These are phyloP conservation scores for Proliferodiscus dingleyae DNA, from an alignment of 2,329 filamentous ascomycete genomes.

Conservation along the genomic window DNA sequence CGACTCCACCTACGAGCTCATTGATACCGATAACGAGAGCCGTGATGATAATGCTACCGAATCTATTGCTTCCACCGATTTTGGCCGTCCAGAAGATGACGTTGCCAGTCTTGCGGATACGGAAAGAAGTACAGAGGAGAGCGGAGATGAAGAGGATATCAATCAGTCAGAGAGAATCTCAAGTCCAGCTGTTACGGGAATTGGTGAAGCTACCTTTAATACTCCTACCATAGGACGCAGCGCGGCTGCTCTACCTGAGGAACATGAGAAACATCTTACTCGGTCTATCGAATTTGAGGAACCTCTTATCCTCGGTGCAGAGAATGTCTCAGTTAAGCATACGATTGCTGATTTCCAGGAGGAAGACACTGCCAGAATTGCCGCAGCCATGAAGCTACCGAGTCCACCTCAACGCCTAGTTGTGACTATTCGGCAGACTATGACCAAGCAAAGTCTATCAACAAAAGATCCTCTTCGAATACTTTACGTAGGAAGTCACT, in stretches of 20 bases:
- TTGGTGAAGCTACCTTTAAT: constrained; percentile 26
- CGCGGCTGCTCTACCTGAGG: constrained; percentile 25
- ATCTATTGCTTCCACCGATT: constrained; percentile 32
- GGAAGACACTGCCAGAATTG: constrained; percentile 35
- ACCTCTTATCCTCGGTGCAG: constrained; percentile 32
- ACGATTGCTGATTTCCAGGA: constrained; percentile 41
- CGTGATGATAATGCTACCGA: constrained; percentile 32
- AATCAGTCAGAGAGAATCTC: constrained; percentile 13
- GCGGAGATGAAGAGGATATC: constrained; percentile 29
- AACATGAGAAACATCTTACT: constrained; percentile 25
- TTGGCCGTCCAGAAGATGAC: constrained; percentile 32
- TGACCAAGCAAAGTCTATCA: constrained; percentile 42
- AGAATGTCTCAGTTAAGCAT: constrained; percentile 43
- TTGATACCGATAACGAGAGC: constrained; percentile 32
- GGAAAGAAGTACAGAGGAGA: constrained; percentile 31
- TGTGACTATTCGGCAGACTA: constrained; percentile 44
- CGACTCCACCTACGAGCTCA: constrained; percentile 32
- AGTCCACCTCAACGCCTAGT: constrained; percentile 35
- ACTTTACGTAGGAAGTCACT: constrained; percentile 44
- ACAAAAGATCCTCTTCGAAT: constrained; percentile 43
- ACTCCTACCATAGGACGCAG: constrained; percentile 30
- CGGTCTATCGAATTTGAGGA: constrained; percentile 44
- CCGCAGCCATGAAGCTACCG: constrained; percentile 30
- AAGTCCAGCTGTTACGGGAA: constrained; percentile 19
- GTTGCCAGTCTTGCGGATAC: constrained; percentile 33